These are phyloP conservation scores for Pestalotiopsis sp. DNA, from an alignment of 2,329 filamentous ascomycete genomes.

Conservation along the genomic window DNA sequence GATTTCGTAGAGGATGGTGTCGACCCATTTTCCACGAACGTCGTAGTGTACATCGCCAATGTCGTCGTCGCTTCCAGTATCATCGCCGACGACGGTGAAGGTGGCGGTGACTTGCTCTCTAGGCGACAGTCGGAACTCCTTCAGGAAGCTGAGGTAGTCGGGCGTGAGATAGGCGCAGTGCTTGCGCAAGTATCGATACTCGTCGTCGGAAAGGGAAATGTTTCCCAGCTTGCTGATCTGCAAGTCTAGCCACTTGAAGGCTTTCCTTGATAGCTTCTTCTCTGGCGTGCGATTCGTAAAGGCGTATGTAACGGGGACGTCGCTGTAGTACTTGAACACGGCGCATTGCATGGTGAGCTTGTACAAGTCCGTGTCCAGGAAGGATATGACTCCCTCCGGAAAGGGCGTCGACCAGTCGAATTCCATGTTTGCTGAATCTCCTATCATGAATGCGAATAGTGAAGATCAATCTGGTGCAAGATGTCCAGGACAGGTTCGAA, in stretches of 20 bases:
- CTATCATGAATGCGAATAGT: background rate
- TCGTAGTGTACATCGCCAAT: constrained; percentile 77
- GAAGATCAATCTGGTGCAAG: background rate
- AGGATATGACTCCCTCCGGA: constrained; percentile 79
- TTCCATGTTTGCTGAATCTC: constrained; percentile 49
- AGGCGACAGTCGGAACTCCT: constrained; percentile 79
- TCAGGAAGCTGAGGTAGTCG: constrained; percentile 80
- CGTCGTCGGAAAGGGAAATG: constrained; percentile 77
- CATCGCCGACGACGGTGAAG: constrained; percentile 59
- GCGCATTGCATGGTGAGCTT: constrained; percentile 99
- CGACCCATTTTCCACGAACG: constrained; percentile 84
- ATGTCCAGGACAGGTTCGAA: background rate
- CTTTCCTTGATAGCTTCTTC: constrained; percentile 84
- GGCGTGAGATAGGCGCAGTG: constrained; percentile 80
- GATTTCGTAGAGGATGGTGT: constrained; percentile 98
- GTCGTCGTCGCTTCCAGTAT: constrained; percentile 66
- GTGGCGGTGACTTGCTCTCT: constrained; percentile 75
- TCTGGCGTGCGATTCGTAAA: constrained; percentile 96
- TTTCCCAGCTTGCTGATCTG: constrained; percentile 87
- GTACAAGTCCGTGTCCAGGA: constrained; percentile 85
- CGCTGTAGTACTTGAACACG: constrained; percentile 87
- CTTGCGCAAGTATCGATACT: constrained; percentile 76
- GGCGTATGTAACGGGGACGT: constrained; percentile 82
- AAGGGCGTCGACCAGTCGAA: constrained; percentile 69
- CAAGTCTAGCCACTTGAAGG: constrained; percentile 81